Evolutionary conservation across 495 filamentous ascomycete species (phyloP), one percentile per base, ranked within the genome.

Genomic region (Penicillium ochrochloron): DNA sequence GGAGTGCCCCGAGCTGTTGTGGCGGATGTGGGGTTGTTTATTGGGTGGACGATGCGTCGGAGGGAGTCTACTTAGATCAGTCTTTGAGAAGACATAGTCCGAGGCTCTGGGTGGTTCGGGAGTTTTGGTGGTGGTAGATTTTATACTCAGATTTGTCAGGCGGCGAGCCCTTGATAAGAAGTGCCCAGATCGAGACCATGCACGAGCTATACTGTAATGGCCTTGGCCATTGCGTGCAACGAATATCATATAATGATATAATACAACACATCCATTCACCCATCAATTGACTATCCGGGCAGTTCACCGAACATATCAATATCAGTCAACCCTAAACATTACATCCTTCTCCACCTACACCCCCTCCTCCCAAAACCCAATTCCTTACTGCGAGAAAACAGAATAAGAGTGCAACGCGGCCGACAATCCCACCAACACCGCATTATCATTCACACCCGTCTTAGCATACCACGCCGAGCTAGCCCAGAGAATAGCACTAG

Each of bases 11-110:
- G 80, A 12, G 83, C 85, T 42, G 84, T 94, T 59, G 85, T 86
- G 33, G 89, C 89, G 65, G 91, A 93, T 78, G 90, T 93, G 23
- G 84, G 86, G 6, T 73, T 89, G 60, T 92, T 92, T 69, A 68
- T 92, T 56, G 72, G 69, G 12, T 92, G 89, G 89, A 82, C 82
- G 31, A 57, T 60, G 46, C 75, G 63, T 31, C 72, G 52, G 75
- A 65, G 68, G 17, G 27, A n/a, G 9, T 8, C 19, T 33, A 10
- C 60, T 42, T 37, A 11, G 14, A 17, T n/a, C 1, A 57, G 44
- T 2, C 0, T 19, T 34, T 12, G 3, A 2, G 3, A 15, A 7
- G n/a, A 23, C 21, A 2, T 15, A n/a, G 34, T 33, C 39, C 25
- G 25, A 4, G 39, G 5, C 15, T 15, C 7, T 5, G 39, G 39